Conservation (phyloP, 2,329 filamentous ascomycete genomes). For the Trichoderma afroharzianum region DNA sequence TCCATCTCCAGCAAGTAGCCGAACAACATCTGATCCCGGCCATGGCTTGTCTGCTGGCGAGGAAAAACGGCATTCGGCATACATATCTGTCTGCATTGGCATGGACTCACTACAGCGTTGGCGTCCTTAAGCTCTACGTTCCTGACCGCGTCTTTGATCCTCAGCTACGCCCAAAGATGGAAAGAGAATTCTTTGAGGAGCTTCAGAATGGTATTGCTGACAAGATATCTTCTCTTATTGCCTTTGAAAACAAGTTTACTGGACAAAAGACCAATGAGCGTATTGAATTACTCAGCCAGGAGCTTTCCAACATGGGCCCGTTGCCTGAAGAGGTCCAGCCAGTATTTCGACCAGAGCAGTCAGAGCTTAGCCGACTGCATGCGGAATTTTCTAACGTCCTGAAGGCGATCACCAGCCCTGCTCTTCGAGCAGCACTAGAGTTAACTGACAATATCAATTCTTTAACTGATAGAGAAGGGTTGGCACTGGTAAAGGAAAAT, state of each 20-base stretch:
- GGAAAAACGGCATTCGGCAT: conserved; percentile 20
- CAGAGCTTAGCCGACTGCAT: conserved; percentile 69
- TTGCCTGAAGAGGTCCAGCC: conserved; percentile 61
- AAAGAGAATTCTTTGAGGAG: conserved; percentile 55
- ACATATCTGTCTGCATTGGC: conserved; percentile 48
- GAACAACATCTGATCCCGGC: conserved; percentile 44
- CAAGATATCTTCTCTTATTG: conserved; percentile 57
- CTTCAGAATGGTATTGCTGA: conserved; percentile 52
- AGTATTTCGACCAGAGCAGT: conserved; percentile 67
- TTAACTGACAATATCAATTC: background rate
- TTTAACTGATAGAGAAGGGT: conserved; percentile 32
- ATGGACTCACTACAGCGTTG: conserved; percentile 73
- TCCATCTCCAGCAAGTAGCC: conserved; percentile 38
- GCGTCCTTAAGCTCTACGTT: conserved; percentile 74
- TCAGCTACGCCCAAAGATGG: conserved; percentile 61
- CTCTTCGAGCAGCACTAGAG: conserved; percentile 37
- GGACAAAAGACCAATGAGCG: conserved; percentile 67
- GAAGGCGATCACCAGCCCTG: conserved; percentile 54
- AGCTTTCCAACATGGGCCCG: conserved; percentile 61
- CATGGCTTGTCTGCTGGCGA: conserved; percentile 39
- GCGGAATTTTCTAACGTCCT: conserved; percentile 78
- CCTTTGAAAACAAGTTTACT: conserved; percentile 65
- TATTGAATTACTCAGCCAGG: conserved; percentile 57
- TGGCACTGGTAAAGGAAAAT: conserved; percentile 51
- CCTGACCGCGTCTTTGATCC: conserved; percentile 87